Base-by-base conservation (phyloP, 306 rosid genomes). In the Prunus davidiana region DNA sequence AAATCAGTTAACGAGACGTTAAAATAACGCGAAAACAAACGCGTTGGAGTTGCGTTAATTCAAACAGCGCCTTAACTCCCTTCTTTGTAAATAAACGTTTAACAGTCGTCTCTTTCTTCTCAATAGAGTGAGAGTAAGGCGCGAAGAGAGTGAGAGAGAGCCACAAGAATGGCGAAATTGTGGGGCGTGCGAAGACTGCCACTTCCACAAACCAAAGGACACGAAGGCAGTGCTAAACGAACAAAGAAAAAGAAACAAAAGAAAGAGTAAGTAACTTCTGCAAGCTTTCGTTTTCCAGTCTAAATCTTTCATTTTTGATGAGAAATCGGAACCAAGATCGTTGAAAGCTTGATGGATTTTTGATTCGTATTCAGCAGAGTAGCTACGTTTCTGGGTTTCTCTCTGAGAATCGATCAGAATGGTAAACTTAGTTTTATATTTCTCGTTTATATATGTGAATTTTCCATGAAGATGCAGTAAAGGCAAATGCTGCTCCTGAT, bases 161-260 rank as follows among this genome's bases (percentile, higher is more conserved):
- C 87, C 90, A 86, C 91, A 85, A 80, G 88, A 82, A 82, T 88
- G 96, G 91, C 93, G 89, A 87, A 76, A 84, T 63, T 87, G 86
- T 82, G 83, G 96, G 93, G 54, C 58, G 46, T 78, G 78, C 43
- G 51, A 78, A 69, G 66, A 77, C 72, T 81, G 78, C 68, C 76
- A 38, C 75, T 75, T 64, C 82, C 89, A 73, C 86, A 58, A 76
- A 64, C 78, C 68, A 65, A 43, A 41, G 12, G 74, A 69, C 72
- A 32, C 70, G 67, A 64, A 67, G 12, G 47, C 77, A 66, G 51
- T 28, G 22, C 64, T 41, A 12, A 79, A 62, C 64, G 47, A 75
- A 69, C 82, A 66, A 58, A 47, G 20, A 79, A 65, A 67, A 11
- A 64, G 45, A 22, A 52, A 16, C 72, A 57, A 62, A 52, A 9